Conservation (phyloP, 495 filamentous ascomycete genomes). For the Cercophora newfieldiana region DNA sequence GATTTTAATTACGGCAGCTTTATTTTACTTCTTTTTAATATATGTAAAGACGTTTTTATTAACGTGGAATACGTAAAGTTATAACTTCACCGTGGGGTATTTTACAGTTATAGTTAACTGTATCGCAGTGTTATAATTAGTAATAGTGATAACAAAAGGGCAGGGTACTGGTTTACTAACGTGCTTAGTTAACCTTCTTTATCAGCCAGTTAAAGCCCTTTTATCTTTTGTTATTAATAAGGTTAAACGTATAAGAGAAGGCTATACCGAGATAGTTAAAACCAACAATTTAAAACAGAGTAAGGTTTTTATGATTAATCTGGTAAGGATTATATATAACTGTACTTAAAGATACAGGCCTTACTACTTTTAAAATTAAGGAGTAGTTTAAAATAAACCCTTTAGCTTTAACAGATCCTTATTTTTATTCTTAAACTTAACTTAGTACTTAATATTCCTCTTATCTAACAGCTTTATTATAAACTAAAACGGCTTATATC, state of each 20-base stretch:
- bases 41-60: not conserved
- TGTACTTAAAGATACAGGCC: not conserved
- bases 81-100: not conserved
- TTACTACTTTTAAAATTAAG: not conserved
- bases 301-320: not conserved
- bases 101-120: not conserved
- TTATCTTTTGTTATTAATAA: conserved; percentile 1
- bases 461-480: not conserved
- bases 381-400: not conserved
- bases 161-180: not conserved
- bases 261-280: not conserved
- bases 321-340: not conserved
- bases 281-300: not conserved
- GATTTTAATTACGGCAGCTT: not conserved
- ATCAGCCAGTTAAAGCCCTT: not conserved
- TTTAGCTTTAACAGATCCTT: not conserved
- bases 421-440: not conserved
- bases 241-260: not conserved
- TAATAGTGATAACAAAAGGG: not conserved
- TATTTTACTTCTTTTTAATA: not conserved
- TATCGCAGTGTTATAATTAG: not conserved
- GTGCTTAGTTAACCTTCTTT: not conserved
- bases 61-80: not conserved
- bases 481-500: not conserved
- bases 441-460: not conserved